Evolutionary conservation across 2,329 filamentous ascomycete genomes (phyloP).

Genomic region (Shiraia sp.): DNA sequence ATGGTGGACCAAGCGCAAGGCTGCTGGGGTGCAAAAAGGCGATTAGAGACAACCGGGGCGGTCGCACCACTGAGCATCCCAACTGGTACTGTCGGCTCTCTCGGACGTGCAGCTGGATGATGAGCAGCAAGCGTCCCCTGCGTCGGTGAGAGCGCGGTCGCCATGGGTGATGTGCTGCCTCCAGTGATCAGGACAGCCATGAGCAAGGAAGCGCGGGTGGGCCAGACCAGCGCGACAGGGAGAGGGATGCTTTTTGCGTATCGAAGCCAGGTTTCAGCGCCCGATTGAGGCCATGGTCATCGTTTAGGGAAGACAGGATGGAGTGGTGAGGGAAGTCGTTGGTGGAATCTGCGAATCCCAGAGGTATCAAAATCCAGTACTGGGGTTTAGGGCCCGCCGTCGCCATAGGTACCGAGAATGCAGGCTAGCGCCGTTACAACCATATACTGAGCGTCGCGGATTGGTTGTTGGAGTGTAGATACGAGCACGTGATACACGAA

Average conservation of each 20-base stretch:
- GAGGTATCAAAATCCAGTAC: constrained; percentile 16
- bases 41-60: constrained; percentile 31
- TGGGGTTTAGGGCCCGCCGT: constrained; percentile 5
- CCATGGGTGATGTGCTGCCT: constrained; percentile 21
- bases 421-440: neutral
- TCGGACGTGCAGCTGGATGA: constrained; percentile 22
- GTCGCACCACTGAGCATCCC: constrained; percentile 23
- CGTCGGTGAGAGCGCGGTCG: constrained; percentile 30
- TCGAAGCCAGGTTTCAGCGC: constrained; percentile 31
- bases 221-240: constrained; percentile 12
- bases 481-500: constrained; percentile 11
- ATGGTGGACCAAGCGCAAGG: constrained; percentile 39
- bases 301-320: constrained; percentile 18
- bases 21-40: constrained; percentile 34
- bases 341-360: constrained; percentile 14
- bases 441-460: constrained; percentile 1
- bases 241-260: constrained; percentile 25
- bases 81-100: constrained; percentile 21
- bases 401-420: neutral
- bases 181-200: constrained; percentile 10
- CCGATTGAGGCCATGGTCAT: constrained; percentile 27
- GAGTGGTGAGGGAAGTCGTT: constrained; percentile 15
- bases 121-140: constrained; percentile 37
- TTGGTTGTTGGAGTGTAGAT: constrained; percentile 10
- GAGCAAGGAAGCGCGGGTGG: constrained; percentile 27